Percentiles rank a stretch among this genome's conserved stretches.
These are phyloP conservation scores for Corchorus capsularis DNA, from an alignment of 345 rosid species.

Conservation along the genomic window DNA sequence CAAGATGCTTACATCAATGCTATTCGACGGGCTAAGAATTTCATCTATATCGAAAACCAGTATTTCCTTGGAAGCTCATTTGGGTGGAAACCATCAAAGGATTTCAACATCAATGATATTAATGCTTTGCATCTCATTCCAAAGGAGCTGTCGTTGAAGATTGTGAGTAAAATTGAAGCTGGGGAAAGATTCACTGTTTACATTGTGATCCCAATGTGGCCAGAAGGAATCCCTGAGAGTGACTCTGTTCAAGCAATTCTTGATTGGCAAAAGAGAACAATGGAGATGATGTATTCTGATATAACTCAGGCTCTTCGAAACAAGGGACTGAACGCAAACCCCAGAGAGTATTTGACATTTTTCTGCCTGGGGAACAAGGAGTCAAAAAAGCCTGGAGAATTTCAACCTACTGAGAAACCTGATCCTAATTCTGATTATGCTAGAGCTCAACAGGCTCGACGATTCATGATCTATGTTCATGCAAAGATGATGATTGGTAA, in stretches of 20 bases:
- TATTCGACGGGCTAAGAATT: constrained; percentile 16
- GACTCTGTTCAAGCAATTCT: constrained; percentile 18
- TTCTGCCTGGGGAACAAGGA: constrained; percentile 24
- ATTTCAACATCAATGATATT: constrained; percentile 8
- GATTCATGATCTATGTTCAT: constrained; percentile 28
- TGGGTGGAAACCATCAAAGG: constrained; percentile 16
- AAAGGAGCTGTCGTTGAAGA: constrained; percentile 22
- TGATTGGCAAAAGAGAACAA: constrained; percentile 22
- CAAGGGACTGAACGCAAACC: constrained; percentile 5
- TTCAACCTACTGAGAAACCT: background rate
- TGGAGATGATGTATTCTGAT: constrained; percentile 25
- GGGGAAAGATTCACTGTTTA: constrained; percentile 19
- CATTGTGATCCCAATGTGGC: constrained; percentile 28
- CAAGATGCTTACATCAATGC: constrained; percentile 23
- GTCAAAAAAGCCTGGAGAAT: constrained; percentile 9
- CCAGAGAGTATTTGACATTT: constrained; percentile 23
- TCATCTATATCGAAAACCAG: constrained; percentile 21
- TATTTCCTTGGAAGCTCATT: constrained; percentile 27
- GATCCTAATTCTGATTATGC: constrained; percentile 18
- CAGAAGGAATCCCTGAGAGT: constrained; percentile 23
- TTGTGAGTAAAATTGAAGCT: constrained; percentile 22
- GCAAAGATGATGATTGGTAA: constrained; percentile 26
- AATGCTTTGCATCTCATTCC: constrained; percentile 21
- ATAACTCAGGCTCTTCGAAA: constrained; percentile 3
- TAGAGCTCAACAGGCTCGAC: constrained; percentile 21